Conservation (phyloP, 805 yeast genomes). For the Wickerhamomyces queroliae region DNA sequence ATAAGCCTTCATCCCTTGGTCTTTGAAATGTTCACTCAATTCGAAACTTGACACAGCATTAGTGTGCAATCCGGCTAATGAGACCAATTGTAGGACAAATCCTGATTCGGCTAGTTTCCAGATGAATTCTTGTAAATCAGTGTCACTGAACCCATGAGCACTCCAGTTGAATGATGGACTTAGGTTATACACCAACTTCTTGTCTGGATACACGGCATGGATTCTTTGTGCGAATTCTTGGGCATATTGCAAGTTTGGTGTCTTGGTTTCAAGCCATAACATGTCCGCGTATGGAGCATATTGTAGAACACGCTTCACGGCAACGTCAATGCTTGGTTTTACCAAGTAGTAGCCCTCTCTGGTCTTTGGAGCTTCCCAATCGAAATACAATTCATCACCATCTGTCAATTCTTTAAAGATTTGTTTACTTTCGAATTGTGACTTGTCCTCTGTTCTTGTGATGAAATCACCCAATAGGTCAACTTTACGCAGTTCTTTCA, state of each 20-base stretch:
- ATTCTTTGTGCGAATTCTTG: constrained; percentile 38
- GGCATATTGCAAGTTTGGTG: constrained; percentile 50
- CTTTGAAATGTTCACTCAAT: constrained; percentile 39
- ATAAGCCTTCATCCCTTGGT: constrained; percentile 55
- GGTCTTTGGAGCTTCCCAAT: constrained; percentile 58
- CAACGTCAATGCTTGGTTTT: constrained; percentile 44
- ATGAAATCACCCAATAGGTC: constrained; percentile 20
- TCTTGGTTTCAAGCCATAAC: constrained; percentile 59
- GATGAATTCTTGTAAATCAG: constrained; percentile 41
- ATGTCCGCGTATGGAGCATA: constrained; percentile 56
- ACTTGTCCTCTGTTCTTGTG: constrained; percentile 8
- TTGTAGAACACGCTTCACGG: constrained; percentile 45
- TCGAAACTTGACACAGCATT: constrained; percentile 48
- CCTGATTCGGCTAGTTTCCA: constrained; percentile 52
- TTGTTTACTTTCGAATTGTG: constrained; percentile 11
- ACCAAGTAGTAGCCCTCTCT: constrained; percentile 51
- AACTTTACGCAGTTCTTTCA: constrained; percentile 20
- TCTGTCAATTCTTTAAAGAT: constrained; percentile 23
- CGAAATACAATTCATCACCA: constrained; percentile 34
- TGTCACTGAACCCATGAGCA: constrained; percentile 45
- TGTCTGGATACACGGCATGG: constrained; percentile 41
- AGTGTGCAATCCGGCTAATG: constrained; percentile 54
- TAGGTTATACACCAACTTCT: constrained; percentile 53
- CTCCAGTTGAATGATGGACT: constrained; percentile 60
- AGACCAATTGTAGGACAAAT: constrained; percentile 52